Conservation (phyloP, 768 basidiomycete genomes). For the Leccinum arenicola region DNA sequence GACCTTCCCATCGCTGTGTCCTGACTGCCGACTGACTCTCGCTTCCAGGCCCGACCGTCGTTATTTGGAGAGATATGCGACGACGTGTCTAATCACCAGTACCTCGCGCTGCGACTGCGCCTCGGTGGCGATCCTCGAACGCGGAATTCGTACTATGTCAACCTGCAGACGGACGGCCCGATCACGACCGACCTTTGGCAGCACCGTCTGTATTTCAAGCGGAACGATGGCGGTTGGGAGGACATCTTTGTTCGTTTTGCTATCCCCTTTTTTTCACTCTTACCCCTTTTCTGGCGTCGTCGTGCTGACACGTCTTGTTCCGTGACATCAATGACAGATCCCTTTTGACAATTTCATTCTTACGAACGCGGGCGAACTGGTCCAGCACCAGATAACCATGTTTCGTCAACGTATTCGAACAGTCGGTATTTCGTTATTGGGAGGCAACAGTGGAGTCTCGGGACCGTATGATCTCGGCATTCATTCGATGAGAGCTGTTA, state of each 20-base stretch:
- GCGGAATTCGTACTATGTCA: slow-evolving; percentile 86
- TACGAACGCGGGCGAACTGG: slow-evolving; percentile 70
- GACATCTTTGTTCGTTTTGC: slow-evolving; percentile 68
- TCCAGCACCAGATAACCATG: slow-evolving; percentile 73
- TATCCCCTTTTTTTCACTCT: background rate
- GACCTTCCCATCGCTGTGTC: background rate
- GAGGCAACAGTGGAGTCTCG: slow-evolving; percentile 71
- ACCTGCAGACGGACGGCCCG: slow-evolving; percentile 85
- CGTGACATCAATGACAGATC: slow-evolving; percentile 46
- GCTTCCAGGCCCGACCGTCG: slow-evolving; percentile 64
- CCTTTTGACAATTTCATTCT: slow-evolving; percentile 76
- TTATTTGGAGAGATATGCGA: slow-evolving; percentile 85
- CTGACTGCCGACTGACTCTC: background rate
- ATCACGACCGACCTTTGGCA: slow-evolving; percentile 90
- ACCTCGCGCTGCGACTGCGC: slow-evolving; percentile 76
- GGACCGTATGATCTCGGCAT: slow-evolving; percentile 83
- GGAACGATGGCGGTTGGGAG: slow-evolving; percentile 70
- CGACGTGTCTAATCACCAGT: slow-evolving; percentile 79
- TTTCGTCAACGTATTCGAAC: slow-evolving; percentile 71
- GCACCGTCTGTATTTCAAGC: slow-evolving; percentile 80
- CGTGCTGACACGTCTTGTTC: background rate
- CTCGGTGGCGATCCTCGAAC: slow-evolving; percentile 74
- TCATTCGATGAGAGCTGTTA: slow-evolving; percentile 78
- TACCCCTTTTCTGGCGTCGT: background rate
- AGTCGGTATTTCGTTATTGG: slow-evolving; percentile 84